Evolutionary conservation across 2,329 filamentous ascomycete genomes (phyloP), one percentile per base, ranked within the genome.

Genomic region (Alternaria sp.): DNA sequence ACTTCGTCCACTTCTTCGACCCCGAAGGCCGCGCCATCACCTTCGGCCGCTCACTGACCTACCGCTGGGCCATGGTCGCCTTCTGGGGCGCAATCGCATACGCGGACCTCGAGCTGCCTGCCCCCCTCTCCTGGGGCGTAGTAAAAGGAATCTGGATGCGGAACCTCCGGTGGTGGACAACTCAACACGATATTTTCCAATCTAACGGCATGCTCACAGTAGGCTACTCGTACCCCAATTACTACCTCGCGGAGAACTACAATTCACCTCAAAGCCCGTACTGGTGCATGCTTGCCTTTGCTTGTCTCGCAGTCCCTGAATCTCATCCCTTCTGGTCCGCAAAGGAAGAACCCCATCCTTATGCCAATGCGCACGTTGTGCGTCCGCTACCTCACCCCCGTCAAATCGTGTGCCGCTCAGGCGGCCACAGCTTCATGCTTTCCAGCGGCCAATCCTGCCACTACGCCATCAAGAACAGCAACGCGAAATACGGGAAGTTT

Each of bases 61-160:
- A 95, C 77, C 87, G 91, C n/a, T 94, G 93, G 77, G 91, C 91
- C 52, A 93, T 93, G 89, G 89, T 90, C n/a, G 91, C 89, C 0
- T 94, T 94, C 81, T 94, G 91, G 91, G 89, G 90, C 12, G 90
- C 91, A 0, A 80, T 93, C 26, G 92, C 90, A 1, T 93, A 93
- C 71, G 91, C 91, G 5, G 89, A 89, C 67, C 89, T 93, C 54
- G 90, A 93, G 57, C 84, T 93, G 6, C 91, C 91, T 0, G 84
- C 84, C 8, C 91, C 91, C 0, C 81, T 94, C 57, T 91, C 89
- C 3, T 93, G 91, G 91, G 91, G 92, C 3, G 90, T 92, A 70
- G 89, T 93, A 15, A 93, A 93, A 78, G 91, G 92, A 3, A 85
- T 94, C 13, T 85, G 93, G 43, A 80, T 94, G 59, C 86, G 91